Evolutionary conservation across 805 yeast species (phyloP).

Genomic region (Isabelozyma heimii): DNA sequence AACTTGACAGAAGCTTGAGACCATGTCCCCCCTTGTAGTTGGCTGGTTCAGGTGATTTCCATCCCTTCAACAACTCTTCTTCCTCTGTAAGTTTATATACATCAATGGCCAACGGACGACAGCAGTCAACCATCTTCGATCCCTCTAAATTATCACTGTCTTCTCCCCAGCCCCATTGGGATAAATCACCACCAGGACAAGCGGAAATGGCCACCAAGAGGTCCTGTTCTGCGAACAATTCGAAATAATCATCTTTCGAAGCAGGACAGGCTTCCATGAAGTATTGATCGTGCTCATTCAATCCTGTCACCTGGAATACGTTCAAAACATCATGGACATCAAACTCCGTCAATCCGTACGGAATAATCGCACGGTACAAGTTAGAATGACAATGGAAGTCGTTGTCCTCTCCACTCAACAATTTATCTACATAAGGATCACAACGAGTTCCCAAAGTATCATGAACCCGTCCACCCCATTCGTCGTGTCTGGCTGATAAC

Average conservation of each 20-base stretch:
- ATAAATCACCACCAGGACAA: slow-evolving; percentile 70
- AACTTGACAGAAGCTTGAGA: slow-evolving; percentile 10
- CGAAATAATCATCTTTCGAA: slow-evolving; percentile 55
- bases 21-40: slow-evolving; percentile 62
- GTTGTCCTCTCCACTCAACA: slow-evolving; percentile 61
- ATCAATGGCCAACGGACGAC: slow-evolving; percentile 63
- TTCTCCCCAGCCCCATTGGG: slow-evolving; percentile 73
- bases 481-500: slow-evolving; percentile 53
- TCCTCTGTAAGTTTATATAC: slow-evolving; percentile 52
- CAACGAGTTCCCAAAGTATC: slow-evolving; percentile 68
- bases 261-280: slow-evolving; percentile 74
- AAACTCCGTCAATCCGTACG: slow-evolving; percentile 59
- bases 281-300: slow-evolving; percentile 62
- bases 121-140: slow-evolving; percentile 57
- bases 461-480: slow-evolving; percentile 65
- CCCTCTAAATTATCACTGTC: slow-evolving; percentile 41
- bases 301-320: slow-evolving; percentile 68
- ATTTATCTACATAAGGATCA: slow-evolving; percentile 65
- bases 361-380: slow-evolving; percentile 55
- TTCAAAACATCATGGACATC: slow-evolving; percentile 70
- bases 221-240: slow-evolving; percentile 66
- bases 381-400: slow-evolving; percentile 70
- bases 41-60: slow-evolving; percentile 52
- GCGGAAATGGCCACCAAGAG: slow-evolving; percentile 62
- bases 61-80: slow-evolving; percentile 39